Base-by-base conservation (phyloP, 805 yeast species). In the Kodamaea jinghongensis region DNA sequence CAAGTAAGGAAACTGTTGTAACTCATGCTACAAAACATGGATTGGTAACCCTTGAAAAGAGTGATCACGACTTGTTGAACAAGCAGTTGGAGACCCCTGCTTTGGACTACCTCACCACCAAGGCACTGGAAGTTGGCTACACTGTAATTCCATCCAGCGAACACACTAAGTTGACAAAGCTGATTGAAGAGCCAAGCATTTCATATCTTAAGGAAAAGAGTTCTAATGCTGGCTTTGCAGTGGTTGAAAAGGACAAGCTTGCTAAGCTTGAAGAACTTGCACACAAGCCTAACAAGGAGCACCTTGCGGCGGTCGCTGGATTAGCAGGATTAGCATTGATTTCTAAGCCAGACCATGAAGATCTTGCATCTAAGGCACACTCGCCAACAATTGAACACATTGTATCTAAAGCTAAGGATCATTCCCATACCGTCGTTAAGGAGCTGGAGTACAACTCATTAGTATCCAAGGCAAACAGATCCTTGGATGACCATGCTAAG, bases 401-500 rank as follows among this genome's bases (percentile, higher is more conserved):
- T 12, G 10, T 34, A 14, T 23, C 38, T 1, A 40, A 40, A 36
- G 49, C 49, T 13, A 17, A 20, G 16, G 13, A 12, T 2, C 39
- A 22, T 5, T 16, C 31, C 12, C 37, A 32, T 16, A 30, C 38
- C 4, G 34, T 45, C 8, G 22, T 42, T 12, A 31, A 43, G 3
- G 50, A 51, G 15, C 44, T 46, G 15, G 48, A 56, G 31, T 60
- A 66, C 40, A 73, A 75, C 43, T 51, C 55, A 9, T 51, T 83
- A 9, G 81, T 83, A 10, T 70, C 73, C 17, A 67, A 75, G 36
- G 54, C 53, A 2, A 44, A 35, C 29, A 46, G 47, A 36, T 12
- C 54, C 6, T 39, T 56, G 27, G 50, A 52, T 26, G 34, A 41
- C 8, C 49, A 45, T 28, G 58, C 55, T 5, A 17, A 35, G 3